Evolutionary conservation across 2,329 filamentous ascomycete genomes (phyloP).

Genomic region (Aspergillus pseudotamarii): DNA sequence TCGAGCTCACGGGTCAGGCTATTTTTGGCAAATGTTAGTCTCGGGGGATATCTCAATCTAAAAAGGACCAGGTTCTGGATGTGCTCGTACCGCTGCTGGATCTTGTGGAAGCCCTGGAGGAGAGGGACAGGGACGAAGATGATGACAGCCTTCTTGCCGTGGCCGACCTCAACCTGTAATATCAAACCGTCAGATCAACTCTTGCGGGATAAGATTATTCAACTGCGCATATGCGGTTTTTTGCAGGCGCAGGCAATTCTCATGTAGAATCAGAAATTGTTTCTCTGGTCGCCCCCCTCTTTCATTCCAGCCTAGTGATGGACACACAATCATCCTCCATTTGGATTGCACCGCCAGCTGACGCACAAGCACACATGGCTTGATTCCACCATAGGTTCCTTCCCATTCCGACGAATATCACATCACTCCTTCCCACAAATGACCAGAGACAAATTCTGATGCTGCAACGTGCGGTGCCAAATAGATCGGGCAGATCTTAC

Average conservation of each 20-base stretch:
- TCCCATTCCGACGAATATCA: not conserved
- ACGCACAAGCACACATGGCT: slow-evolving; percentile 1
- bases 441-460: slow-evolving; percentile 1
- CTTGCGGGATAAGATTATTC: not conserved
- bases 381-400: not conserved
- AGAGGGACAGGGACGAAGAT: slow-evolving; percentile 99
- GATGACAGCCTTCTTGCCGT: slow-evolving; percentile 99
- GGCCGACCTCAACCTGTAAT: slow-evolving; percentile 96
- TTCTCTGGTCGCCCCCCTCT: not conserved
- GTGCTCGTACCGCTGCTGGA: slow-evolving; percentile 91
- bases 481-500: slow-evolving; percentile 62
- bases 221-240: slow-evolving; percentile 8
- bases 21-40: slow-evolving; percentile 7
- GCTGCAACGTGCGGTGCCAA: not conserved
- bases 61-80: not conserved
- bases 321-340: not conserved
- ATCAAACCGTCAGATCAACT: slow-evolving; percentile 4
- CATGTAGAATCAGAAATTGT: slow-evolving; percentile 4
- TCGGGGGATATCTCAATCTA: slow-evolving; percentile 1
- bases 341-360: not conserved
- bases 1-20: slow-evolving; percentile 99
- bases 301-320: not conserved
- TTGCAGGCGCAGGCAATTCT: not conserved
- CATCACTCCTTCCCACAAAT: not conserved
- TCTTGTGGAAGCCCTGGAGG: slow-evolving; percentile 97